Evolutionary conservation across 2,329 filamentous ascomycete species (phyloP).

Genomic region (Ceratocystis albifundus): DNA sequence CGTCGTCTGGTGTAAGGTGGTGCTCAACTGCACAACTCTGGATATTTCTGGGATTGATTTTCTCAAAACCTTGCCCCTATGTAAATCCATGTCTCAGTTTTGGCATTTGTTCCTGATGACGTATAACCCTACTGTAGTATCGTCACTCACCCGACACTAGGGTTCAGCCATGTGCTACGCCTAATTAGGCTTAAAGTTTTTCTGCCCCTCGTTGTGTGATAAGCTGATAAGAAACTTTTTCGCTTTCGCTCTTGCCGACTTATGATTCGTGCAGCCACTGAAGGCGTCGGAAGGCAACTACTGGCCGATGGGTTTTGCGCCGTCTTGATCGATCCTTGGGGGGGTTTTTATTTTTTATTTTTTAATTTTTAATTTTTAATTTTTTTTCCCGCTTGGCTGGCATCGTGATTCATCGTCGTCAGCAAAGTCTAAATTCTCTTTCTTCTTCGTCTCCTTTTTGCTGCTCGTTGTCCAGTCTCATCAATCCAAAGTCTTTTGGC

Average conservation of each 20-base stretch:
- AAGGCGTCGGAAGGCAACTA: not conserved
- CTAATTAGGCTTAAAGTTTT: conserved; percentile 12
- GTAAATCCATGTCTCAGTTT: not conserved
- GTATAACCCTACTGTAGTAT: conserved; percentile 1
- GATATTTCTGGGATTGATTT: not conserved
- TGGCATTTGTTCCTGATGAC: not conserved
- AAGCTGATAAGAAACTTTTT: conserved; percentile 23
- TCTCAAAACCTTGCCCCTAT: not conserved
- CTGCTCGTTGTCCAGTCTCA: not conserved
- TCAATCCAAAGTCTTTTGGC: not conserved
- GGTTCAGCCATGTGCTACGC: not conserved
- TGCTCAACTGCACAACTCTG: no score
- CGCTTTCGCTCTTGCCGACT: conserved; percentile 10
- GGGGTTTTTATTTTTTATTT: not conserved
- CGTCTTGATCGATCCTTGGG: conserved; percentile 4
- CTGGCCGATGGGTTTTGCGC: not conserved
- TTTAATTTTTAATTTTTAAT: no score
- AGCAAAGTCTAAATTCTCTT: not conserved
- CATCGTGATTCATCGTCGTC: conserved; percentile 18
- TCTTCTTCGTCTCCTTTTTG: not conserved
- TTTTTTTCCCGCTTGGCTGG: conserved; percentile 12
- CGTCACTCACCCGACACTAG: not conserved
- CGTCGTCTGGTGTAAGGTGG: no score
- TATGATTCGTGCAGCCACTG: not conserved
- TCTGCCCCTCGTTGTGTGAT: conserved; percentile 18